Evolutionary conservation across 345 rosid species (phyloP).

Genomic region (Citrus australasica): DNA sequence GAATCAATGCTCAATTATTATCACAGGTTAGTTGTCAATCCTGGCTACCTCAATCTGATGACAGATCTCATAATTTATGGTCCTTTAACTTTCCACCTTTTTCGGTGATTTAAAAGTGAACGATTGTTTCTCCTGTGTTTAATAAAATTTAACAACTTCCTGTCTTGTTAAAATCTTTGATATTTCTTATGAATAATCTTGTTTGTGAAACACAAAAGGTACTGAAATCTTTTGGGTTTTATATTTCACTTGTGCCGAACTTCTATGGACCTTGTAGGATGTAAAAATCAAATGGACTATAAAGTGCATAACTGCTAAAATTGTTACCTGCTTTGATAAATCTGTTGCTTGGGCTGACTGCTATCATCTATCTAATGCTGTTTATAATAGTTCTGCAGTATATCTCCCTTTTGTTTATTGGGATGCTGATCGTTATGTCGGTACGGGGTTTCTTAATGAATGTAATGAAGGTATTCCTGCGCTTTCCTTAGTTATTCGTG

Average conservation of each 20-base stretch:
- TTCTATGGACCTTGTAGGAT: neutral
- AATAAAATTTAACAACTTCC: neutral
- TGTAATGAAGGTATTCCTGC: conserved; percentile 74
- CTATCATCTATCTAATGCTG: conserved; percentile 24
- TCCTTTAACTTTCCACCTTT: neutral
- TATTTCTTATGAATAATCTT: neutral
- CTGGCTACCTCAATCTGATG: neutral
- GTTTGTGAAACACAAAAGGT: neutral
- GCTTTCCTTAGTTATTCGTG: neutral
- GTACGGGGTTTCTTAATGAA: conserved; percentile 92
- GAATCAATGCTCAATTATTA: conserved; percentile 76
- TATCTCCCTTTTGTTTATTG: conserved; percentile 87
- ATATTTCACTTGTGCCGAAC: neutral
- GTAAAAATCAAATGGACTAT: neutral
- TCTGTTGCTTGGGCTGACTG: conserved; percentile 7
- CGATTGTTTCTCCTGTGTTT: neutral
- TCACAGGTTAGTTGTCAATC: conserved; percentile 67
- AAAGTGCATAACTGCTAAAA: neutral
- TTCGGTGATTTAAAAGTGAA: neutral
- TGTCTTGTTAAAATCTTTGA: neutral
- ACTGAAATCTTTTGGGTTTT: neutral
- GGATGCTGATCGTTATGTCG: conserved; percentile 84
- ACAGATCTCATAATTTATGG: neutral
- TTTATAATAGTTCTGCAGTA: conserved; percentile 51
- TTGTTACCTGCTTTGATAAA: neutral